Conservation (phyloP, 805 yeast species). For the Starmerella ratchasimensis region DNA sequence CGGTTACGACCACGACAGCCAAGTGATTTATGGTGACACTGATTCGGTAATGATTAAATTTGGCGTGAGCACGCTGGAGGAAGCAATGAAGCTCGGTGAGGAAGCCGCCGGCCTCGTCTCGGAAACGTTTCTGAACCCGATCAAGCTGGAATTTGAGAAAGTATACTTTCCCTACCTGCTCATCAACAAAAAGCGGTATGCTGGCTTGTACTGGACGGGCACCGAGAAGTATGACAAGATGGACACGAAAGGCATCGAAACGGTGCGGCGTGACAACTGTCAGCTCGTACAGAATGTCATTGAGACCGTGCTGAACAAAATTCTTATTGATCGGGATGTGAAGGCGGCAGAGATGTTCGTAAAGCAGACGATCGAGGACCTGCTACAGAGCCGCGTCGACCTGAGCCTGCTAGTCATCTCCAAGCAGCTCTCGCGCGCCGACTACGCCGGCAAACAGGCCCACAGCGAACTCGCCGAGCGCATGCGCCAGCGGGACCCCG, state of each 20-base stretch:
- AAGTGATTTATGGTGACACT: slow-evolving; percentile 95
- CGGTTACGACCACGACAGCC: slow-evolving; percentile 73
- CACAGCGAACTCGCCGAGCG: slow-evolving; percentile 93
- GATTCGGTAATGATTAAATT: slow-evolving; percentile 99
- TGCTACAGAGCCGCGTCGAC: slow-evolving; percentile 82
- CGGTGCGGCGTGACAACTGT: slow-evolving; percentile 96
- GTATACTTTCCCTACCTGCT: slow-evolving; percentile 88
- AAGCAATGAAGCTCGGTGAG: slow-evolving; percentile 82
- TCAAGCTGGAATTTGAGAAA: slow-evolving; percentile 89
- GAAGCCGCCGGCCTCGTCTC: slow-evolving; percentile 90
- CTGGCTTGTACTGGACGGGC: slow-evolving; percentile 91
- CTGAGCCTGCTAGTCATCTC: slow-evolving; percentile 87
- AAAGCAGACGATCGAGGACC: slow-evolving; percentile 74
- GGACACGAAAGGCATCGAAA: slow-evolving; percentile 97
- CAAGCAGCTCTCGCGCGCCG: slow-evolving; percentile 76
- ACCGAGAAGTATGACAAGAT: slow-evolving; percentile 87
- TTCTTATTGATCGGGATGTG: slow-evolving; percentile 78
- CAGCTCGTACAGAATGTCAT: slow-evolving; percentile 87
- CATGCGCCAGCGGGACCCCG: slow-evolving; percentile 92
- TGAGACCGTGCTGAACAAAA: slow-evolving; percentile 73
- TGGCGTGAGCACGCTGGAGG: slow-evolving; percentile 65
- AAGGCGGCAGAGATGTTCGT: slow-evolving; percentile 73
- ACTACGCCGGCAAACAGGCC: slow-evolving; percentile 92
- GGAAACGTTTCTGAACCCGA: slow-evolving; percentile 62
- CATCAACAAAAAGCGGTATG: slow-evolving; percentile 92